Percentiles rank a stretch among this genome's conserved stretches.
phyloP scores from a whole-genome alignment of 2,329 filamentous ascomycete genomes.

The Thielaviopsis punctulata region DNA sequence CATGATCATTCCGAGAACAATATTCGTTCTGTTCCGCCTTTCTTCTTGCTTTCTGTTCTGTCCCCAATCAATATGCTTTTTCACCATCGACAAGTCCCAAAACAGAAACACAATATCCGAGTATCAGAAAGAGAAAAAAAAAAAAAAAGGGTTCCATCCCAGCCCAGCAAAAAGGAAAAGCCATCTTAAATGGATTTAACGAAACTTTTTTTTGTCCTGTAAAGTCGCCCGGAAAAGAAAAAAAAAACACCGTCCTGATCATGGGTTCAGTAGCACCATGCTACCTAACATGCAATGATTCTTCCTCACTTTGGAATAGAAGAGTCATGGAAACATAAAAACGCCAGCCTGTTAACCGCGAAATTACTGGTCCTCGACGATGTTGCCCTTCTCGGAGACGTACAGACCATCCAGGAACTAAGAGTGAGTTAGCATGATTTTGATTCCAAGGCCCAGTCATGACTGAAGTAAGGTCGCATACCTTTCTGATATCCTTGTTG shows the following conservation, averaged over 20 bases:
- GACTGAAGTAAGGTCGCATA: constrained; percentile 23
- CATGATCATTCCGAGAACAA: not conserved
- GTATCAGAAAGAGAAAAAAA: constrained; percentile 1
- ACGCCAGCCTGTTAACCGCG: constrained; percentile 27
- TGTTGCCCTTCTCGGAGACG: constrained; percentile 97
- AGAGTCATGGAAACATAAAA: constrained; percentile 39
- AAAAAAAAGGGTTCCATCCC: constrained; percentile 4
- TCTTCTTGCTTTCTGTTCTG: not conserved
- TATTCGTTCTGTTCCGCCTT: not conserved
- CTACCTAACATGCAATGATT: constrained; percentile 45
- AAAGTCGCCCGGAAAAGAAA: constrained; percentile 15
- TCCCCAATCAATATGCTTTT: not conserved
- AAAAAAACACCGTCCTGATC: constrained; percentile 12
- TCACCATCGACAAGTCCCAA: constrained; percentile 1
- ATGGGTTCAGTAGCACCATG: constrained; percentile 26
- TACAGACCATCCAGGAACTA: constrained; percentile 99
- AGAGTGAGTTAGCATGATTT: constrained; percentile 14
- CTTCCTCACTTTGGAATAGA: constrained; percentile 40
- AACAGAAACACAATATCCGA: not conserved
- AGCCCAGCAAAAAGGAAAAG: constrained; percentile 10
- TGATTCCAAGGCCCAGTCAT: not conserved
- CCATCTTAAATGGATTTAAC: constrained; percentile 10
- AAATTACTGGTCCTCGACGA: constrained; percentile 49
- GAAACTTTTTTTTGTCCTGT: constrained; percentile 13
- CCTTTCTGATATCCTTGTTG: constrained; percentile 99